Base-by-base conservation (phyloP, 768 basidiomycete genomes). In the Lepiota venenata region DNA sequence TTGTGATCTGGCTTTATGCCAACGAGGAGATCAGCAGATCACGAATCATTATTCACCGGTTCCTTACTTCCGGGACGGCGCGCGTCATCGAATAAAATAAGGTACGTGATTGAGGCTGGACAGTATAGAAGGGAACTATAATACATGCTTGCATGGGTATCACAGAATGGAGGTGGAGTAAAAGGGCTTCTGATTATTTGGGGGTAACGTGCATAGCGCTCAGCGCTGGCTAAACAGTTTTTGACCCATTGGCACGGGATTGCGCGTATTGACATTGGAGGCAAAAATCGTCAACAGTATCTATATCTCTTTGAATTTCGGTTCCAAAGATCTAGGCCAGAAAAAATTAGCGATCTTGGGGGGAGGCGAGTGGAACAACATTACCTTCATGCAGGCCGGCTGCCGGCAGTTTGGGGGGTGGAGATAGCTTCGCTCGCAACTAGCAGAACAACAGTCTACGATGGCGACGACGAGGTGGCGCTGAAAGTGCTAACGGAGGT, bases 401-500 rank as follows among this genome's bases (percentile, higher is more conserved):
- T 76, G 72, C 52, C 74, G 77, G 65, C 88, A 90, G 44, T 66
- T 67, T 51, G 66, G 77, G 12, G 80, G 76, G 63, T 91, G 88
- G 59, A 70, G 72, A 52, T 77, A 75, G 62, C 86, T 88, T 60
- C 77, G 76, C 65, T 84, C 80, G 70, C 88, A 91, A 35, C 71
- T 76, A 35, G 63, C 62, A 9, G 80, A 83, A 65, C 83, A 81
- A 71, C 88, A 91, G 65, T 91, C 88, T 68, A 84, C 73, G 68
- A 91, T 87, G 48, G 86, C 88, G 47, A 83, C 73, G 56, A 91
- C 78, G 37, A 83, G 67, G 58, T 88, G 88, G 49, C 88, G 82
- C 68, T 90, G 88, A 64, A 90, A 91, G 66, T 91, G 88, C 88
- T 91, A 56, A 15, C 38, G 47, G 44, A 42, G 20, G n/a, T 32